Evolutionary conservation across 306 rosid species (phyloP).

Genomic region (Urtica urens): DNA sequence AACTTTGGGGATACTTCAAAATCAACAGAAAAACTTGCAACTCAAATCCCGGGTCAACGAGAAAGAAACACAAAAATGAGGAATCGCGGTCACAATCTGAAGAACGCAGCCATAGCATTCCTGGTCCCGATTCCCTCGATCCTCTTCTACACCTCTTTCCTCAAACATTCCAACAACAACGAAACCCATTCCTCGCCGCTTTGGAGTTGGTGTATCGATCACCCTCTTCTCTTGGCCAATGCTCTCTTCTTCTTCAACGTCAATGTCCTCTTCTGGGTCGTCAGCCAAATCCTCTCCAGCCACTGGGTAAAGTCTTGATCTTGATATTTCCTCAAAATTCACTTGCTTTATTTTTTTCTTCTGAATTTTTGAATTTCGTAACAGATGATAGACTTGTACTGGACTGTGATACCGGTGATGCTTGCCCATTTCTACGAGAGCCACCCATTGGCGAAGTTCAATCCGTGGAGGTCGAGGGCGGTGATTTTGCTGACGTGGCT

Average conservation of each 20-base stretch:
- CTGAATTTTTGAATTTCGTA: slow-evolving; percentile 12
- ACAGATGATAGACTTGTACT: slow-evolving; percentile 83
- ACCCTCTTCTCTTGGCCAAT: slow-evolving; percentile 70
- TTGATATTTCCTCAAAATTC: not conserved
- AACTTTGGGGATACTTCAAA: not conserved
- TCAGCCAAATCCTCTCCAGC: slow-evolving; percentile 52
- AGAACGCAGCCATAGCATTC: slow-evolving; percentile 47
- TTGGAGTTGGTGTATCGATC: slow-evolving; percentile 72
- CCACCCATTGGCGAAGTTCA: slow-evolving; percentile 57
- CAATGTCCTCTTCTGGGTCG: slow-evolving; percentile 76
- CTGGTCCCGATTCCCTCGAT: slow-evolving; percentile 69
- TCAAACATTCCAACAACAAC: slow-evolving; percentile 14
- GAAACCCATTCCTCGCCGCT: slow-evolving; percentile 14
- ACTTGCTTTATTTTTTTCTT: slow-evolving; percentile 3
- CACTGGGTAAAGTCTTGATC: slow-evolving; percentile 52
- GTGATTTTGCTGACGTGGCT: slow-evolving; percentile 55
- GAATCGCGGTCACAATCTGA: slow-evolving; percentile 36
- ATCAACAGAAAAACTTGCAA: not conserved
- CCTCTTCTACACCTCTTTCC: slow-evolving; percentile 53
- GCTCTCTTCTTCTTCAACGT: slow-evolving; percentile 76
- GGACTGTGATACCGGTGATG: slow-evolving; percentile 89
- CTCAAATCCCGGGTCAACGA: not conserved
- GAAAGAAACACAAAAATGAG: not conserved
- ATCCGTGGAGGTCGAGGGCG: slow-evolving; percentile 58
- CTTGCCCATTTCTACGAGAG: slow-evolving; percentile 56